Evolutionary conservation across 805 yeast species (phyloP).

Genomic region (Kluyveromyces siamensis): DNA sequence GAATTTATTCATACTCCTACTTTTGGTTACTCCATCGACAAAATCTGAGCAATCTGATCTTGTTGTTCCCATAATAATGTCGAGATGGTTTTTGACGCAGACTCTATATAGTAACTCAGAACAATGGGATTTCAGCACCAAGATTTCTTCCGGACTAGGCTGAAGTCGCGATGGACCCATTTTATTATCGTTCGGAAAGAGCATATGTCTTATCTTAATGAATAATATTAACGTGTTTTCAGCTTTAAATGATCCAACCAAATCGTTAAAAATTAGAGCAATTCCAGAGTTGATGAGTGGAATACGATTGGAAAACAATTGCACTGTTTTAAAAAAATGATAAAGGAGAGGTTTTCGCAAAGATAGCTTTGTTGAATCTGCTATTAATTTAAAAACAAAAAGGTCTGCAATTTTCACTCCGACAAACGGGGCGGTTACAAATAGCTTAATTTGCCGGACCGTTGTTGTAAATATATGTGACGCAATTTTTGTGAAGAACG

Average conservation of each 20-base stretch:
- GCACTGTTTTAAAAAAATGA: slow-evolving; percentile 18
- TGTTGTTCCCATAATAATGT: slow-evolving; percentile 13
- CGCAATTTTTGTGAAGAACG: background rate
- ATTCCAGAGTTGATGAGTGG: slow-evolving; percentile 11
- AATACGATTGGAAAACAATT: slow-evolving; percentile 9
- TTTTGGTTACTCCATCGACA: slow-evolving; percentile 28
- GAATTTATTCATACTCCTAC: slow-evolving; percentile 35
- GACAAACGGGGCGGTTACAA: background rate
- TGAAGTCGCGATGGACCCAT: slow-evolving; percentile 40
- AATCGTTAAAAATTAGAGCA: slow-evolving; percentile 8
- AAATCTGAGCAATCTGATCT: slow-evolving; percentile 16
- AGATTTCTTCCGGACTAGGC: slow-evolving; percentile 35
- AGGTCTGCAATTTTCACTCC: slow-evolving; percentile 1
- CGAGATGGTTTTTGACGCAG: slow-evolving; percentile 10
- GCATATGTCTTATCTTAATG: slow-evolving; percentile 25
- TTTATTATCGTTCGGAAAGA: slow-evolving; percentile 42
- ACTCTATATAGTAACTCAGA: slow-evolving; percentile 19
- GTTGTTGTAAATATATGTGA: background rate
- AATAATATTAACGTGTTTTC: slow-evolving; percentile 16
- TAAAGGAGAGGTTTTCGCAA: slow-evolving; percentile 27
- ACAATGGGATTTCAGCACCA: slow-evolving; percentile 21
- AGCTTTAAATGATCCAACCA: slow-evolving; percentile 5
- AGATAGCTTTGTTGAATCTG: background rate
- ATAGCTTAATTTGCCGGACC: background rate
- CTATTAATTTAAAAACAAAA: background rate